These are phyloP conservation scores for Triangularia verruculosa DNA, from an alignment of 2,329 filamentous ascomycete species.

Conservation along the genomic window DNA sequence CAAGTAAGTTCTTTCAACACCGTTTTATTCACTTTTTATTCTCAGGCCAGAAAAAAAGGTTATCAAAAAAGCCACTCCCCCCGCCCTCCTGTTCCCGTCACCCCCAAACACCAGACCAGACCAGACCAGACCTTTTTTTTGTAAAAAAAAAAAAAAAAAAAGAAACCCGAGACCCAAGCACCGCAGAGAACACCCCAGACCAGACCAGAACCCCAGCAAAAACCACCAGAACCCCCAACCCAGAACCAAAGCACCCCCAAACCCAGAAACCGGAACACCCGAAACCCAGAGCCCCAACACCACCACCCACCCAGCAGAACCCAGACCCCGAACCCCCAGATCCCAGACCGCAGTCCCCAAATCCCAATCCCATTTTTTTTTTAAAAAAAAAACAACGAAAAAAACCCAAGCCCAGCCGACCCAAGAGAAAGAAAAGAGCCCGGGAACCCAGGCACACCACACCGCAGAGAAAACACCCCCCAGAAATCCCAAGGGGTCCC, in stretches of 20 bases:
- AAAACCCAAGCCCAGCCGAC: not conserved
- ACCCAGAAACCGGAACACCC: too few species aligned
- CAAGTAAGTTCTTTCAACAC: too few species aligned
- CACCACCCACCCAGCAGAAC: not conserved
- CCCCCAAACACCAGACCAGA: too few species aligned
- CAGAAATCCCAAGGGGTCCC: not conserved
- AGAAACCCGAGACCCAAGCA: not conserved
- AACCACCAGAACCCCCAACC: too few species aligned
- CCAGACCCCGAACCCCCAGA: not conserved
- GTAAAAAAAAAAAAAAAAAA: not conserved
- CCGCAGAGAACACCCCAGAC: not conserved
- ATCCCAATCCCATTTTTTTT: not conserved
- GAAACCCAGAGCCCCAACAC: not conserved
- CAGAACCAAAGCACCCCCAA: too few species aligned
- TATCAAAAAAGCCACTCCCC: not conserved
- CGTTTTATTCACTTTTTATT: not conserved
- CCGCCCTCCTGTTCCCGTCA: too few species aligned
- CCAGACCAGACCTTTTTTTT: not conserved
- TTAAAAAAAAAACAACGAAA: not conserved
- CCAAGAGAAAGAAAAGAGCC: not conserved
- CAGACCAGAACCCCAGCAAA: not conserved
- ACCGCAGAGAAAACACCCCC: too few species aligned
- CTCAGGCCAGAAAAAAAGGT: not conserved
- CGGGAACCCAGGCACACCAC: too few species aligned
- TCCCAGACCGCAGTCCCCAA: too few species aligned